Evolutionary conservation across 208 protist genomes (phyloP).

Genomic region (Trypanosoma caninum): DNA sequence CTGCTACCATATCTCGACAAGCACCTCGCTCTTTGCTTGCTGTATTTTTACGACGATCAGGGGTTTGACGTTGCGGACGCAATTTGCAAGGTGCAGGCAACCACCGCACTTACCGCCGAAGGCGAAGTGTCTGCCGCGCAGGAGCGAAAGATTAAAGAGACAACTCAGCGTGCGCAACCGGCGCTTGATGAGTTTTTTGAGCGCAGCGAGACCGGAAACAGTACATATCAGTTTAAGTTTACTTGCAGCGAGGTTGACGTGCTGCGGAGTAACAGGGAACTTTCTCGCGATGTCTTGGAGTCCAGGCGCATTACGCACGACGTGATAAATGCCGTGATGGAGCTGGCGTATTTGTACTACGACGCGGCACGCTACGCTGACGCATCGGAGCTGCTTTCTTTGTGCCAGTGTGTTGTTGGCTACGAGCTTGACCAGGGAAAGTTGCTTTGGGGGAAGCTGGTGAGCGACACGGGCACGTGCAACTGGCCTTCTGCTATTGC

Average conservation of each 20-base stretch:
- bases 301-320: slow-evolving; percentile 62
- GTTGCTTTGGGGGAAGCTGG: slow-evolving; percentile 86
- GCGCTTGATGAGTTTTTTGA: slow-evolving; percentile 84
- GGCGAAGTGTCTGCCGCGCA: slow-evolving; percentile 66
- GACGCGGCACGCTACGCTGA: slow-evolving; percentile 81
- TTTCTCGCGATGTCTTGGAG: slow-evolving; percentile 71
- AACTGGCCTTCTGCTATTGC: slow-evolving; percentile 84
- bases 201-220: slow-evolving; percentile 40
- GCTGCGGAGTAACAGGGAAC: slow-evolving; percentile 65
- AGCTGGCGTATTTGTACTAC: slow-evolving; percentile 83
- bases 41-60: slow-evolving; percentile 71
- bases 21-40: slow-evolving; percentile 75
- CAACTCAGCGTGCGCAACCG: slow-evolving; percentile 48
- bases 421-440: slow-evolving; percentile 63
- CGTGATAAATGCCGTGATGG: slow-evolving; percentile 71
- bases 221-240: slow-evolving; percentile 79
- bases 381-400: slow-evolving; percentile 73
- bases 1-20: slow-evolving; percentile 85
- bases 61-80: slow-evolving; percentile 71
- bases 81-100: slow-evolving; percentile 53
- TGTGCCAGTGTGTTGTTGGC: slow-evolving; percentile 80
- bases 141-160: slow-evolving; percentile 56
- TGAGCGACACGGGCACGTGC: slow-evolving; percentile 76
- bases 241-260: slow-evolving; percentile 70
- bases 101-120: slow-evolving; percentile 66